Base-by-base conservation (phyloP, 2,329 filamentous ascomycete species). In the Colletotrichum liaoningense region DNA sequence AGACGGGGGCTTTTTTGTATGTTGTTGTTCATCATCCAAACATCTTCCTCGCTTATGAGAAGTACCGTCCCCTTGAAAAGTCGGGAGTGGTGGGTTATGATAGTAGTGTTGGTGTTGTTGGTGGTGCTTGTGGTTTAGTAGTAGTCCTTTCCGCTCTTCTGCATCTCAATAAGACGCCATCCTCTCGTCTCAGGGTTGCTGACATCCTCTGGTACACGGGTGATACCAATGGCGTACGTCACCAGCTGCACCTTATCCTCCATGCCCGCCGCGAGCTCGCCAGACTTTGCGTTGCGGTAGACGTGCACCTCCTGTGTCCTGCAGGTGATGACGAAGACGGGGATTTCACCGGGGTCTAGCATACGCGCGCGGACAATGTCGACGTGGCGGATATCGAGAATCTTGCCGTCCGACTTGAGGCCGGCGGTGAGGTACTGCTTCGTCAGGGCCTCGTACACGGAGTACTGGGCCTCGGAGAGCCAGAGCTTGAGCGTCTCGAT, bases 181-280 rank as follows among this genome's bases (percentile, higher is more conserved):
- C 97, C 97, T 80, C 95, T 90, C 12, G 97, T 99, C 86, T 99
- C 97, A 2, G 95, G 94, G 83, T 99, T 98, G 87, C 93, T 96
- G 77, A 98, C 96, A 78, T 99, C 97, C 81, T 99, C 97, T 2
- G 97, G 93, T 73, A 97, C 92, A 76, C 97, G 89, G 4, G 97
- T 99, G 74, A 99, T 93, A 78, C 97, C 97, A 78, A 99, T 98
- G 75, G 96, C 97, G 80, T 99, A 99, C 2, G 97, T 98, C 77
- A 99, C 97, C 77, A 98, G 92, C 85, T 99, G 97, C 28, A 99
- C 97, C 86, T 95, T 97, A 85, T 99, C 97, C 84, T 99, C 97
- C 95, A 98, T 98, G 56, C 97, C 97, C 14, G 96, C 96, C 3
- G 96, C 95, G 60, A 99, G 90, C 83, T 98, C 89, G 76, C 93